phyloP scores from a whole-genome alignment of 176 grass and related monocot genomes.

The Paspalum notatum region DNA sequence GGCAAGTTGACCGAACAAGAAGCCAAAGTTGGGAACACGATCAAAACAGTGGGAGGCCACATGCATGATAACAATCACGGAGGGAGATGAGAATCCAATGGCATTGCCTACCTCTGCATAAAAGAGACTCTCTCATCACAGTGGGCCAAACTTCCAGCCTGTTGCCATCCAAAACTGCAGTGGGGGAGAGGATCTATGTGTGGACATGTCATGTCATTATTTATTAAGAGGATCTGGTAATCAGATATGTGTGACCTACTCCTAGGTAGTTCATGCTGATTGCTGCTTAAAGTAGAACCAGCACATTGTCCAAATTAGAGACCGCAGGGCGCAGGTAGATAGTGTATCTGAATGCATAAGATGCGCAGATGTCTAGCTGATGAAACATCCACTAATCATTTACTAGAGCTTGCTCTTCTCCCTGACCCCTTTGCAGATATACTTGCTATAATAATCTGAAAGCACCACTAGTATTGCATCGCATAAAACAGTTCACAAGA shows the following conservation, averaged over 20 bases:
- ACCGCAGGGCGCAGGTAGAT: background rate
- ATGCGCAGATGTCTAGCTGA: background rate
- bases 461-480: background rate
- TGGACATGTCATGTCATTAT: conserved; percentile 1
- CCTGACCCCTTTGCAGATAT: background rate
- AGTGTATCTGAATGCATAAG: background rate
- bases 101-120: conserved; percentile 37
- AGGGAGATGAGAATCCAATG: conserved; percentile 56
- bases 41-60: conserved; percentile 29
- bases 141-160: conserved; percentile 58
- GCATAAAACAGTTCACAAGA: background rate
- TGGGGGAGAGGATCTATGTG: conserved; percentile 29
- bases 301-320: conserved; percentile 19
- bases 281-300: conserved; percentile 21
- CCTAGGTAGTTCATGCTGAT: conserved; percentile 12
- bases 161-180: conserved; percentile 42
- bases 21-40: conserved; percentile 17
- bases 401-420: background rate
- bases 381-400: background rate
- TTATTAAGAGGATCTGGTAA: conserved; percentile 13
- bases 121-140: conserved; percentile 52
- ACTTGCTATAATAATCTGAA: background rate
- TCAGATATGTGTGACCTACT: background rate
- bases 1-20: conserved; percentile 42
- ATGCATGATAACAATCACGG: conserved; percentile 40